Percentiles rank a stretch among this genome's conserved stretches.
phyloP scores from a whole-genome alignment of 2,329 filamentous ascomycete species.

The Boeremia lycopersici region DNA sequence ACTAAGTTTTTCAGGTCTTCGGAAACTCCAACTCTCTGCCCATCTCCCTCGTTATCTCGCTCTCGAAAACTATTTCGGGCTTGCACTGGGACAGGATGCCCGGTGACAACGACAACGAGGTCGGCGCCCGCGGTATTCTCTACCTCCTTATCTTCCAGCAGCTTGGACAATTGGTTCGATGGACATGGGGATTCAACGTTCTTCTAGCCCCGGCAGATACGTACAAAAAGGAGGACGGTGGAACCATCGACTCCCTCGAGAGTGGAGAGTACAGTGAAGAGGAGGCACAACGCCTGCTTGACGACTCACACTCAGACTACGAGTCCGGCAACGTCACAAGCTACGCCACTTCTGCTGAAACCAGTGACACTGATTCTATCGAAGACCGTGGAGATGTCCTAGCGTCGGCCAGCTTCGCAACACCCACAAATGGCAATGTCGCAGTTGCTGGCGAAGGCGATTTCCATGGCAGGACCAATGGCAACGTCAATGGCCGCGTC shows the following conservation, averaged over 20 bases:
- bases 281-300: constrained; percentile 48
- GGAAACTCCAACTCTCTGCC: constrained; percentile 98
- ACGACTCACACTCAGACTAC: constrained; percentile 53
- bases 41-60: constrained; percentile 91
- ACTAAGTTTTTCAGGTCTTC: constrained; percentile 67
- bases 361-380: constrained; percentile 39
- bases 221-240: constrained; percentile 67
- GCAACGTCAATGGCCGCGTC: constrained; percentile 43
- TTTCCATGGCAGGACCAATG: constrained; percentile 46
- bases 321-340: constrained; percentile 54
- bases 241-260: constrained; percentile 49
- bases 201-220: constrained; percentile 83
- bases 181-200: constrained; percentile 98
- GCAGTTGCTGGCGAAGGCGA: constrained; percentile 48
- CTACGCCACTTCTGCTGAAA: constrained; percentile 42
- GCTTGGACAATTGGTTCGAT: constrained; percentile 89
- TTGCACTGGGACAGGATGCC: constrained; percentile 92
- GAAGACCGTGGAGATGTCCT: constrained; percentile 39
- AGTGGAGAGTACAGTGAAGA: constrained; percentile 62
- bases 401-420: constrained; percentile 42
- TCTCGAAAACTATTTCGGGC: constrained; percentile 89
- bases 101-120: constrained; percentile 93
- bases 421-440: constrained; percentile 57
- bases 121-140: constrained; percentile 89
- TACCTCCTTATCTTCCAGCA: constrained; percentile 98